phyloP scores from a whole-genome alignment of 2,329 filamentous ascomycete species.

The Phyllosticta citribraziliensis region DNA sequence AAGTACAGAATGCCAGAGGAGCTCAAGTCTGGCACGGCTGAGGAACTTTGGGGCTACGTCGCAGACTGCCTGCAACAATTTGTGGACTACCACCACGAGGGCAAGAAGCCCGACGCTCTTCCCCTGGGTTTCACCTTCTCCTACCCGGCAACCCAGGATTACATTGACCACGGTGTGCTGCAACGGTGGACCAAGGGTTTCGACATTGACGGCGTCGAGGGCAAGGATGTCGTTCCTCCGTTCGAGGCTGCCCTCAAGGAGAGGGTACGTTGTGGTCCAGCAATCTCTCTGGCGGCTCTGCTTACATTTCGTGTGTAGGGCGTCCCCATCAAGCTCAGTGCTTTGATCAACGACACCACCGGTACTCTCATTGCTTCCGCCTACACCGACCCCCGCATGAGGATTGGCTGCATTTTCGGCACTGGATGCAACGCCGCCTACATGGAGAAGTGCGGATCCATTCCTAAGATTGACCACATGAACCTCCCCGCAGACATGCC shows the following conservation, averaged over 20 bases:
- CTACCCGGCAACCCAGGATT: slow-evolving; percentile 86
- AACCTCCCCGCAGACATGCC: slow-evolving; percentile 74
- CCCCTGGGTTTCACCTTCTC: slow-evolving; percentile 95
- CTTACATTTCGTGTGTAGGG: slow-evolving; percentile 55
- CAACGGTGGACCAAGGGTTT: slow-evolving; percentile 98
- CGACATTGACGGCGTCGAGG: slow-evolving; percentile 86
- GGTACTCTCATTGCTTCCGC: slow-evolving; percentile 93
- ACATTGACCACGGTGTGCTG: slow-evolving; percentile 84
- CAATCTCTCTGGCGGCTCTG: not conserved
- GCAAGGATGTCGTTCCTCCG: slow-evolving; percentile 80
- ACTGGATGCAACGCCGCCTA: slow-evolving; percentile 98
- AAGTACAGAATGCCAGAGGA: slow-evolving; percentile 95
- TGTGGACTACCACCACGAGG: slow-evolving; percentile 73
- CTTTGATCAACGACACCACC: slow-evolving; percentile 95
- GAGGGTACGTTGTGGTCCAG: slow-evolving; percentile 40
- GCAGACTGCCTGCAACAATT: slow-evolving; percentile 91
- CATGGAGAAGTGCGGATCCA: slow-evolving; percentile 84
- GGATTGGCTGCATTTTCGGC: slow-evolving; percentile 95
- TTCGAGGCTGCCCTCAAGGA: slow-evolving; percentile 70
- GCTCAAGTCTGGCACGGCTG: slow-evolving; percentile 73
- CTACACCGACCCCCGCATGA: slow-evolving; percentile 90
- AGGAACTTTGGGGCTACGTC: slow-evolving; percentile 92
- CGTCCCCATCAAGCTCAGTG: slow-evolving; percentile 84
- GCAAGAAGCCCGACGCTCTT: slow-evolving; percentile 52
- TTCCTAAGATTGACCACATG: slow-evolving; percentile 88